Evolutionary conservation across 2,329 filamentous ascomycete species (phyloP), one percentile per base, ranked within the genome.

Genomic region (Colletotrichum magnum): DNA sequence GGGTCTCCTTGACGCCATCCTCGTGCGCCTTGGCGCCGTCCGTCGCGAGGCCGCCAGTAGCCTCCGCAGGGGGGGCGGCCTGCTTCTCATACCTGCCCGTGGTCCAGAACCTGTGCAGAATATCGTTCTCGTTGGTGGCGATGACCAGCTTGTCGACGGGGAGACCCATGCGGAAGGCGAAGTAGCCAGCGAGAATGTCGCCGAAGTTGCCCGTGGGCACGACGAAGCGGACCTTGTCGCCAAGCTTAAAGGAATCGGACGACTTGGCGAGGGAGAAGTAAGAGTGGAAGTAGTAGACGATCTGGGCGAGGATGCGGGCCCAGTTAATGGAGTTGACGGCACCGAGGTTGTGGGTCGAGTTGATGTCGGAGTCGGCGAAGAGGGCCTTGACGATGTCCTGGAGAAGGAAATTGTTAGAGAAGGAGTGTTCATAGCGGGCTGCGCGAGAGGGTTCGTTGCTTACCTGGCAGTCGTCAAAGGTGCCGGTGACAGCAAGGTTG

Each of bases 301-400:
- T 98, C 84, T 99, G 96, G 13, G 96, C 95, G 45, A 99, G 88
- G 74, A 99, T 98, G 74, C 96, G 89, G 2, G 95, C 93, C 89
- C 92, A 98, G 84, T 98, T 98, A 84, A 98, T 98, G 53, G 93
- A 96, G 85, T 98, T 98, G 74, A 98, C 94, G 51, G 96, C 95
- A 48, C 93, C 95, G 51, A 98, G 91, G 74, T 94, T 94, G 77
- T 95, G 89, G 2, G 89, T 90, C 74, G 88, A 84, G 85, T 98
- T 98, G 79, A 93, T 92, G 64, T 94, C 90, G 3, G 92, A 86
- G 75, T 99, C 95, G 72, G 90, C 91, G 78, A 98, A 98, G 58
- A 99, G 88, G 1, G 93, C 91, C 83, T 99, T 98, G 79, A 99
- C 92, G 66, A 96, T 97, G 81, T 97, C 94, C 89, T 92, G 74